Percentiles rank a stretch among this genome's conserved stretches.
Evolutionary conservation across 169 alveolate species (phyloP).

Genomic region (Pseudocohnilembus persalinus): DNA sequence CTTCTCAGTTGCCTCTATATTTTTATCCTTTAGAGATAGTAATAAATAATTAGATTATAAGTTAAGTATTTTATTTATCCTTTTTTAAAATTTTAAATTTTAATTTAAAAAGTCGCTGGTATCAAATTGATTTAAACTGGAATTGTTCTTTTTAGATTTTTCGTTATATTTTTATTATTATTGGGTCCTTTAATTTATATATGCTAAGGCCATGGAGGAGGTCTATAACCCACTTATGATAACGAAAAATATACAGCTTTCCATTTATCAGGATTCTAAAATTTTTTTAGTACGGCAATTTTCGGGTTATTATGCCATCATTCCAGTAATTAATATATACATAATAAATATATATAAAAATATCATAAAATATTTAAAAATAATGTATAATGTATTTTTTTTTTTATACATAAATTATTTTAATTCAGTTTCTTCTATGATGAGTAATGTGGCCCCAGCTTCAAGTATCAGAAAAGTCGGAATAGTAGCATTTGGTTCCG

Average conservation of each 20-base stretch:
- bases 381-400: background rate
- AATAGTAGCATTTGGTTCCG: constrained; percentile 1
- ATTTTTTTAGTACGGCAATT: constrained; percentile 3
- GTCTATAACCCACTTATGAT: background rate
- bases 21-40: constrained; percentile 14
- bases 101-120: background rate
- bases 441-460: background rate
- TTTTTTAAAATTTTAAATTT: no score
- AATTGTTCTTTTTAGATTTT: constrained; percentile 11
- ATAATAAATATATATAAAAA: no score
- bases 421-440: constrained; percentile 17
- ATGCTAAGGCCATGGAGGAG: background rate
- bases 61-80: no score
- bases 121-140: background rate
- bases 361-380: no score
- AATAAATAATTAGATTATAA: no score
- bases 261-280: background rate
- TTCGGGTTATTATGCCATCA: constrained; percentile 15
- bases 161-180: constrained; percentile 1
- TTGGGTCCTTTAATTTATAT: background rate
- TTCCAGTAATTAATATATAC: background rate
- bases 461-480: constrained; percentile 3
- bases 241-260: background rate
- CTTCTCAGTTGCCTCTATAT: background rate
- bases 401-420: no score